phyloP scores from a whole-genome alignment of 1,284 basidiomycete species.

The Malassezia psittaci region DNA sequence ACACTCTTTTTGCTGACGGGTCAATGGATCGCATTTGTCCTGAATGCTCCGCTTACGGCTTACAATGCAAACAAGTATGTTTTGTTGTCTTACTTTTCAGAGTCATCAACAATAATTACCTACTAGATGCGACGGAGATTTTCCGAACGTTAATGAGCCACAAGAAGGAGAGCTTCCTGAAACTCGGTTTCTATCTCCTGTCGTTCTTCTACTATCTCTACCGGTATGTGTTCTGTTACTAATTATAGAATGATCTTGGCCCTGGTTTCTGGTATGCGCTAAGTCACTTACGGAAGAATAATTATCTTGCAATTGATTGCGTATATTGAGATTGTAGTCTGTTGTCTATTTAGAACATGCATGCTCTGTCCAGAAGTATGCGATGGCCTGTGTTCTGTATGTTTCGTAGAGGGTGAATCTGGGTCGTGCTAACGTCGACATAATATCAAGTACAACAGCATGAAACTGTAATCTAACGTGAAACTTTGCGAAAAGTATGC shows the following conservation, averaged over 20 bases:
- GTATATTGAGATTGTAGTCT: neutral
- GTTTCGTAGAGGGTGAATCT: no score
- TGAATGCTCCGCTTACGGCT: slow-evolving; percentile 79
- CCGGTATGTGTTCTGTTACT: slow-evolving; percentile 20
- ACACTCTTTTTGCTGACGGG: slow-evolving; percentile 62
- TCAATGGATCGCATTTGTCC: slow-evolving; percentile 86
- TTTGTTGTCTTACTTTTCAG: slow-evolving; percentile 50
- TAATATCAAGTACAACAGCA: no score
- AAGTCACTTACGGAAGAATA: slow-evolving; percentile 1
- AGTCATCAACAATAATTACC: slow-evolving; percentile 85
- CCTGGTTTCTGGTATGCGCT: slow-evolving; percentile 21
- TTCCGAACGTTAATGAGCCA: slow-evolving; percentile 86
- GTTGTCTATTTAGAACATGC: neutral
- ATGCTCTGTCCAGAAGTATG: no score
- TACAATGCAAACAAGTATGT: slow-evolving; percentile 82
- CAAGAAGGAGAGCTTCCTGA: slow-evolving; percentile 74
- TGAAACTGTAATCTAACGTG: no score
- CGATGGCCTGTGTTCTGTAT: no score
- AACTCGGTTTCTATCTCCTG: slow-evolving; percentile 44
- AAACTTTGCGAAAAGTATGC: no score
- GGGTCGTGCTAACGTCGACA: no score
- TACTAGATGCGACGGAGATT: slow-evolving; percentile 99
- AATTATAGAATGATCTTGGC: slow-evolving; percentile 26
- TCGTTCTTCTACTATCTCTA: slow-evolving; percentile 48
- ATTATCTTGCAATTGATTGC: neutral